Conservation (phyloP, 2,329 filamentous ascomycete species). For the Aureobasidium leucospermi region DNA sequence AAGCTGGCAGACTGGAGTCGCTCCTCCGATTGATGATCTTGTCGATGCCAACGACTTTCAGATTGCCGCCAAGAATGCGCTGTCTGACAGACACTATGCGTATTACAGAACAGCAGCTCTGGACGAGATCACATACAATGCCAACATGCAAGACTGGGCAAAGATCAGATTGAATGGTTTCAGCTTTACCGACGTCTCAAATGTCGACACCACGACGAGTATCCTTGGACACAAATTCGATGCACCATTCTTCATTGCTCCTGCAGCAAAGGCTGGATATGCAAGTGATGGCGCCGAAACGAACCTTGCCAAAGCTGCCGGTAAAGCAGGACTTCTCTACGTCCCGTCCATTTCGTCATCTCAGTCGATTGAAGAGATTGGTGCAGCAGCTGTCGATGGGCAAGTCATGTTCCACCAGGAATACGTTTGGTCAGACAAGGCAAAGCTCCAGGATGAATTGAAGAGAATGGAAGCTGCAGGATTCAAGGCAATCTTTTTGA, state of each 20-base stretch:
- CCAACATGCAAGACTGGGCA: constrained; percentile 23
- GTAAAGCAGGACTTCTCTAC: constrained; percentile 44
- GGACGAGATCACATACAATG: constrained; percentile 24
- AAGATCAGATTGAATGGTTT: constrained; percentile 24
- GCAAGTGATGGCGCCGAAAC: constrained; percentile 65
- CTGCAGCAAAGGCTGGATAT: constrained; percentile 86
- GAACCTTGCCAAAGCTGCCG: constrained; percentile 45
- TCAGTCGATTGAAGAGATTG: constrained; percentile 28
- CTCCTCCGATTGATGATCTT: constrained; percentile 21
- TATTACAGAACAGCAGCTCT: constrained; percentile 24
- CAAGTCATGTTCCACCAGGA: constrained; percentile 37
- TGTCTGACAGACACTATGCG: constrained; percentile 25
- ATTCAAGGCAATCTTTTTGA: constrained; percentile 35
- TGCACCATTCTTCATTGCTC: constrained; percentile 89
- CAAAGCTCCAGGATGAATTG: constrained; percentile 27
- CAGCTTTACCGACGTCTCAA: constrained; percentile 21
- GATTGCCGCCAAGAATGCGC: constrained; percentile 35
- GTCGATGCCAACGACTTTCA: constrained; percentile 24
- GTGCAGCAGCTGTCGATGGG: constrained; percentile 31
- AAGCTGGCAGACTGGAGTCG: constrained; percentile 20
- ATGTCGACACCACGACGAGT: constrained; percentile 49
- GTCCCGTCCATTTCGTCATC: constrained; percentile 35
- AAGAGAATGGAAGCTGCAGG: constrained; percentile 27
- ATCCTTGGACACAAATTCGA: constrained; percentile 81
- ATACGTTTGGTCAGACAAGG: constrained; percentile 30